Base-by-base conservation (phyloP, 306 rosid genomes). In the Vigna trinervia region DNA sequence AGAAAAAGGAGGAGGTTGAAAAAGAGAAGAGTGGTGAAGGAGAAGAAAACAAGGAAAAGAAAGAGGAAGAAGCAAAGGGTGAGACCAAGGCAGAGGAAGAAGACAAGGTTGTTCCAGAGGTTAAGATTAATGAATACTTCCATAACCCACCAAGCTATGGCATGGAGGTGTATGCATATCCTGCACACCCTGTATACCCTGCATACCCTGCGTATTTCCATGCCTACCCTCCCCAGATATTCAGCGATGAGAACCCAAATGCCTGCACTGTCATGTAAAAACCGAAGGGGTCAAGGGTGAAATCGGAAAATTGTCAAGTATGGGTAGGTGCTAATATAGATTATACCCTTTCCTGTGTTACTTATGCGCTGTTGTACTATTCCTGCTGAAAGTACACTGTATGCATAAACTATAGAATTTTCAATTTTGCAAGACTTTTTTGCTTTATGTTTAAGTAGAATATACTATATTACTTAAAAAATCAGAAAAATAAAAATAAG, bases 221-320 rank as follows among this genome's bases (percentile, higher is more conserved):
- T 7, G 0, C 71, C 2, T 69, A 79, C 46, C 85, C 93, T 4
- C 96, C 96, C 0, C 96, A 94, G 88, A 78, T 92, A n/a, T 86
- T 92, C 89, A 93, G 95, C 23, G 98, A 93, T 48, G 97, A 89
- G 79, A 87, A 91, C 59, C 98, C 98, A 10, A 91, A 94, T 76
- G 96, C 97, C 0, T 94, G 98, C 46, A 48, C 73, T 4, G 28
- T 89, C 61, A 84, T 89, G 93, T 89, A 75, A 76, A 62, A 58
- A 30, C 20, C 12, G 12, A 15, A 17, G 4, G 17, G 17, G 57
- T 8, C 26, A 19, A 60, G 64, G 79, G 73, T 65, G 3, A 59
- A 20, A 34, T 69, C 38, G 75, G 54, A 20, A 62, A 62, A 34
- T 46, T 53, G 60, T 74, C 75, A 80, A 65, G 76, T 58, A 59